These are phyloP conservation scores for Penicillium sp. DNA, from an alignment of 2,329 filamentous ascomycete genomes.

Conservation along the genomic window DNA sequence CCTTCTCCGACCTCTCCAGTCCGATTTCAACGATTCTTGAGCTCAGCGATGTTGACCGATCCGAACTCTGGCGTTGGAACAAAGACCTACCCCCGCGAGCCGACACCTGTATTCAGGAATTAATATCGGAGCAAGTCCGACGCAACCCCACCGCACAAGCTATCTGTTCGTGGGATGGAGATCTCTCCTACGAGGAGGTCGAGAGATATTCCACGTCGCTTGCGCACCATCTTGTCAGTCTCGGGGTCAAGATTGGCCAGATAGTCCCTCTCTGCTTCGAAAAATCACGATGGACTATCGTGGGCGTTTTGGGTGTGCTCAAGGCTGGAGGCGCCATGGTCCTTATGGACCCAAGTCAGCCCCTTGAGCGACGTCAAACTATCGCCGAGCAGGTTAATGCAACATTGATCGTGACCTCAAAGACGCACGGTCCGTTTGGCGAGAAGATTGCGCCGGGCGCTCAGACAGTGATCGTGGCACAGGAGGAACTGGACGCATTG, in stretches of 20 bases:
- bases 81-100: constrained; percentile 6
- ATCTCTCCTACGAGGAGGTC: constrained; percentile 27
- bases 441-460: background rate
- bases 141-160: background rate
- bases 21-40: constrained; percentile 3
- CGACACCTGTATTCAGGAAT: constrained; percentile 9
- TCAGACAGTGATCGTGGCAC: background rate
- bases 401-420: constrained; percentile 1
- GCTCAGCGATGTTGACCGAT: constrained; percentile 5
- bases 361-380: constrained; percentile 20
- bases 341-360: constrained; percentile 29
- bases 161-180: constrained; percentile 31
- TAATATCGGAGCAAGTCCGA: constrained; percentile 11
- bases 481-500: constrained; percentile 10
- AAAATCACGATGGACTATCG: constrained; percentile 32
- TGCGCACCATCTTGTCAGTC: constrained; percentile 29
- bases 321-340: constrained; percentile 30
- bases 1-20: constrained; percentile 1
- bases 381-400: constrained; percentile 15
- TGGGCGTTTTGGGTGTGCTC: constrained; percentile 30
- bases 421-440: background rate
- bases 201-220: constrained; percentile 32
- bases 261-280: constrained; percentile 32
- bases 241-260: constrained; percentile 27
- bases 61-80: constrained; percentile 13